Base-by-base conservation (phyloP, 192 early-diverging fungal genomes). In the Backusella sp. region DNA sequence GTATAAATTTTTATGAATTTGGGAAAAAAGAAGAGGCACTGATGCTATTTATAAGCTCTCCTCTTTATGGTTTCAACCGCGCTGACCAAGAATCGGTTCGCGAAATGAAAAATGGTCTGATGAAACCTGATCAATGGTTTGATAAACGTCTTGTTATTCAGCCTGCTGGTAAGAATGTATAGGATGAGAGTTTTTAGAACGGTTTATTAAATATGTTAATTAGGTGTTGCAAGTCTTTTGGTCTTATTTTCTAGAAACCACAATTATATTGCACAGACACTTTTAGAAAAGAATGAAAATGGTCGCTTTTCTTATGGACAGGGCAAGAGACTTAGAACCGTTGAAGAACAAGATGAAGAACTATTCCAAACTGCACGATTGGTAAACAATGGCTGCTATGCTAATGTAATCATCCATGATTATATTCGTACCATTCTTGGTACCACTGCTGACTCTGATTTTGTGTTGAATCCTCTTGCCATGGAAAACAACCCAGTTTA, bases 311-410 rank as follows among this genome's bases (percentile, higher is more conserved):
- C 87, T 6, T 72, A 70, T 72, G 66, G 46, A 11, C 41, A 46
- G 21, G 73, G 73, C 28, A 68, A 66, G 36, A 32, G 42, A 28
- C 37, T 71, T 15, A 34, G 17, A 28, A 70, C 32, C 6, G 68
- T 59, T 8, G 71, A 77, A 21, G 52, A 81, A 7, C 78, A 80
- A 66, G 86, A 88, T 30, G 86, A 88, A 66, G 72, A 78, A 28
- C 39, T 88, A 2, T 88, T 88, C 73, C 86, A 88, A 73, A 86
- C 86, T 19, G 86, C 86, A 14, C 73, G 86, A 19, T 72, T 86
- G 34, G 72, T 88, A 46, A 88, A 88, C 71, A 70, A 77, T 42
- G 86, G 65, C 23, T 88, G 76, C 26, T 88, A 84, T 49, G 65
- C 78, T 6, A 85, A 84, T 30, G 44, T 86, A 3, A 78, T 88